Evolutionary conservation across 2,329 filamentous ascomycete species (phyloP).

Genomic region (Arachnopeziza araneosa): DNA sequence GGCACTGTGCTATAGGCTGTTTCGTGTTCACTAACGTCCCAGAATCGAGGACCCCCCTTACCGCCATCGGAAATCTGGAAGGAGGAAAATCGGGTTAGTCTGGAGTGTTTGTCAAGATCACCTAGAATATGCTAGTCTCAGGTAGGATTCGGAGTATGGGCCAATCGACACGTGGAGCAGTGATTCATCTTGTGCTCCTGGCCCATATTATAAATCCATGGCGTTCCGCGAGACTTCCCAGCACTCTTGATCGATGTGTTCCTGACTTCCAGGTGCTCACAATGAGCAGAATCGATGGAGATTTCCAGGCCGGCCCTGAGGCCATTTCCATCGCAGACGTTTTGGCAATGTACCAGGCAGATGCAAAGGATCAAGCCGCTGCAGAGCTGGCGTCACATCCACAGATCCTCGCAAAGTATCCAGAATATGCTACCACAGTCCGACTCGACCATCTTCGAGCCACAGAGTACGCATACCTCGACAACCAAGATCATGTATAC

Average conservation of each 20-base stretch:
- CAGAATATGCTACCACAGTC: slow-evolving; percentile 32
- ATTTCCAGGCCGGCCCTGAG: background rate
- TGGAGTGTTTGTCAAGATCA: too few relatives aligned
- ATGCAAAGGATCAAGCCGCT: background rate
- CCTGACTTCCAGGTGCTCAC: background rate
- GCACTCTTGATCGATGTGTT: too few relatives aligned
- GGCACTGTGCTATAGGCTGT: background rate
- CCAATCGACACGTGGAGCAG: too few relatives aligned
- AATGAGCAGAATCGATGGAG: background rate
- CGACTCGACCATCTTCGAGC: slow-evolving; percentile 30
- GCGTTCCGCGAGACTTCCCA: too few relatives aligned
- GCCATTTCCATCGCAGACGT: background rate
- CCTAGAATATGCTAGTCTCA: too few relatives aligned
- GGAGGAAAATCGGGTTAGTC: too few relatives aligned
- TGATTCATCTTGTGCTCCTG: too few relatives aligned
- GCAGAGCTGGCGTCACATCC: background rate
- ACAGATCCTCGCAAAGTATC: slow-evolving; percentile 22
- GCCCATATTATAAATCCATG: too few relatives aligned
- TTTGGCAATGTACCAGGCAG: background rate
- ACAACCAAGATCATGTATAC: slow-evolving; percentile 35
- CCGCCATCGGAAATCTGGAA: too few relatives aligned
- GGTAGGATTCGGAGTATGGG: too few relatives aligned
- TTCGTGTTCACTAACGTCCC: background rate
- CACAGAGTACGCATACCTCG: slow-evolving; percentile 34
- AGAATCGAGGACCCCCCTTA: too few relatives aligned